Percentiles rank a stretch among this genome's conserved stretches.
These are phyloP conservation scores for Monosporascus sp. DNA, from an alignment of 2,329 filamentous ascomycete genomes.

Conservation along the genomic window DNA sequence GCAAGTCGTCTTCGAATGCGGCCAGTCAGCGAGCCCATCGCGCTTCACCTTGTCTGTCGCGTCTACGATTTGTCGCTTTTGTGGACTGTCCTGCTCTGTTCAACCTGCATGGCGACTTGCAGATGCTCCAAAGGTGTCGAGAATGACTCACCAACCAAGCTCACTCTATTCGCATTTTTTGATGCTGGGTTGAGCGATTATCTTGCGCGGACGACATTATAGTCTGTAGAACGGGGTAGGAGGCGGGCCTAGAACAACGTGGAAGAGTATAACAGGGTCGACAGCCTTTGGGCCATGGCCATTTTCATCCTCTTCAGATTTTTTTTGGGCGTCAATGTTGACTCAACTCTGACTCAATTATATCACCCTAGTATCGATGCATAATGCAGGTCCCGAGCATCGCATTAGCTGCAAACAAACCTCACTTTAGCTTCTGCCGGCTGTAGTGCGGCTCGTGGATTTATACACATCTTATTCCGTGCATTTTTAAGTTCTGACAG, in stretches of 20 bases:
- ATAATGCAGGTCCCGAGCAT: constrained; percentile 18
- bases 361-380: constrained; percentile 13
- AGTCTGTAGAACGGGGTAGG: constrained; percentile 11
- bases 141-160: constrained; percentile 28
- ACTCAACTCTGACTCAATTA: constrained; percentile 16
- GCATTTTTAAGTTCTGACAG: constrained; percentile 1
- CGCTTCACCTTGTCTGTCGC: constrained; percentile 24
- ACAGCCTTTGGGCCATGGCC: constrained; percentile 18
- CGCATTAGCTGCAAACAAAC: constrained; percentile 29
- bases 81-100: constrained; percentile 12
- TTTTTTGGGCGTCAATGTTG: constrained; percentile 17
- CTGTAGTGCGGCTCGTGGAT: constrained; percentile 15
- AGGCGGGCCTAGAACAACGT: constrained; percentile 13
- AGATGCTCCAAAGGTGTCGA: constrained; percentile 20
- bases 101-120: constrained; percentile 24
- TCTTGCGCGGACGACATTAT: constrained; percentile 6
- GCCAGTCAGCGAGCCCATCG: constrained; percentile 27
- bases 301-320: constrained; percentile 17
- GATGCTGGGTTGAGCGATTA: constrained; percentile 15
- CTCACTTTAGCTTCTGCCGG: constrained; percentile 21
- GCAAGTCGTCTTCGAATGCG: constrained; percentile 17
- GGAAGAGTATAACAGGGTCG: constrained; percentile 27
- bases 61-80: constrained; percentile 21
- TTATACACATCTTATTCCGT: constrained; percentile 8
- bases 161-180: constrained; percentile 19